Evolutionary conservation across 306 rosid genomes (phyloP).

Genomic region (apple (Malus domestica)): ASM211411v1 NC_041805.1:14031501-14032000

Average conservation of each 20-base stretch:
- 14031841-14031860: slow-evolving; percentile 7
- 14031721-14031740: not conserved
- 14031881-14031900: slow-evolving; percentile 54
- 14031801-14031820: slow-evolving; percentile 76
- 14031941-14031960: not conserved
- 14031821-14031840: slow-evolving; percentile 34
- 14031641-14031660: not conserved
- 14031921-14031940: slow-evolving; percentile 6
- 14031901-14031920: slow-evolving; percentile 35
- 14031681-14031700: not conserved
- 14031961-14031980: slow-evolving; percentile 16
- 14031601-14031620: not conserved
- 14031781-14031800: slow-evolving; percentile 89
- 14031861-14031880: slow-evolving; percentile 49
- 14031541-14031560: no score
- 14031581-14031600: not conserved
- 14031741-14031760: not conserved
- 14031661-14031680: slow-evolving; percentile 1
- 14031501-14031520: no score
- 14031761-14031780: slow-evolving; percentile 31
- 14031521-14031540: no score
- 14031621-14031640: not conserved
- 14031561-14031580: no score
- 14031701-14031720: not conserved
- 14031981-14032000: slow-evolving; percentile 24